Conservation (phyloP, 148 eudicot genomes). For the Talinum fruticosum region DNA sequence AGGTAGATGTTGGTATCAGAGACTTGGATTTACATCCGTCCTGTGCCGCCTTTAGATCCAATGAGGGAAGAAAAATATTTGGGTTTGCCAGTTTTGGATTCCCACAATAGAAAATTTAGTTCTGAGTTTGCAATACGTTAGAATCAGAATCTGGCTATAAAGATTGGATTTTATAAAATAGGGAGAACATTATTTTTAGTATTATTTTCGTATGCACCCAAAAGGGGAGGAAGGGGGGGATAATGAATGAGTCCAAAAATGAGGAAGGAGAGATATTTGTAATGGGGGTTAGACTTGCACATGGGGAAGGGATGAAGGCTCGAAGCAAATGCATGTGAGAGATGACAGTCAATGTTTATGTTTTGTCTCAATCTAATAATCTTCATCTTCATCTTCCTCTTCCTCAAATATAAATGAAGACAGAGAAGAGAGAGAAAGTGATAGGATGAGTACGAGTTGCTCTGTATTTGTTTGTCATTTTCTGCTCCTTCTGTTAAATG, state of each 20-base stretch:
- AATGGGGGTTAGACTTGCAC: slow-evolving; percentile 21
- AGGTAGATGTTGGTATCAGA: no score
- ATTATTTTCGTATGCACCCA: not conserved
- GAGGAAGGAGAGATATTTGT: slow-evolving; percentile 14
- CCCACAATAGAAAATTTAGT: no score
- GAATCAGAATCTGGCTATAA: not conserved
- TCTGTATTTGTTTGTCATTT: not conserved
- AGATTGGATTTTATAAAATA: not conserved
- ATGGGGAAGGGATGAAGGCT: slow-evolving; percentile 34
- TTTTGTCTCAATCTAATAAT: not conserved
- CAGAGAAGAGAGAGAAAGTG: slow-evolving; percentile 1
- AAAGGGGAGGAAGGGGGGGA: not conserved
- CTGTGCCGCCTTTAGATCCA: no score
- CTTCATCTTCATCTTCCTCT: not conserved
- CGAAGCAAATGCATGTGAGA: slow-evolving; percentile 34
- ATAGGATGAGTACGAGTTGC: not conserved
- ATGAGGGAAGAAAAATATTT: no score
- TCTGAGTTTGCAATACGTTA: no score
- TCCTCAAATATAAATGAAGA: not conserved
- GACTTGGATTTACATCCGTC: no score
- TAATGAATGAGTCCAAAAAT: not conserved
- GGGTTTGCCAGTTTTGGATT: no score
- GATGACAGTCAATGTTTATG: slow-evolving; percentile 19
- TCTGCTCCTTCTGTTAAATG: not conserved
- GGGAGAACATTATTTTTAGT: not conserved